Evolutionary conservation across 148 eudicot genomes (phyloP).

Genomic region (Gaultheria prostrata): DNA sequence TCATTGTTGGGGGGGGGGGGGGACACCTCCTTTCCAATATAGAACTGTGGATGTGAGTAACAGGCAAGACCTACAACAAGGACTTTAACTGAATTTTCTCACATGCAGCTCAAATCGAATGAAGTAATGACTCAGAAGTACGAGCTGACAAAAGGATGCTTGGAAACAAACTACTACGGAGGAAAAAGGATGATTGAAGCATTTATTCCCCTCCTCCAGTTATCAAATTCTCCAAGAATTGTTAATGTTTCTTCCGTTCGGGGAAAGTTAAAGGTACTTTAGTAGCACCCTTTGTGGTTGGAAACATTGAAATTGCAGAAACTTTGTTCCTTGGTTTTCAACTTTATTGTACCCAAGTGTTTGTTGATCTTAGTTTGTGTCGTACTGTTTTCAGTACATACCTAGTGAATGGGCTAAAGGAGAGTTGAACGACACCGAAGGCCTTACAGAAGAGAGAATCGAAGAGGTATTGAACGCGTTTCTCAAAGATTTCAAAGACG

Average conservation of each 20-base stretch:
- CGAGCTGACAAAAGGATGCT: constrained; percentile 15
- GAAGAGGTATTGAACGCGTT: constrained; percentile 35
- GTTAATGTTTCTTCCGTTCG: constrained; percentile 42
- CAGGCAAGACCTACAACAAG: background rate
- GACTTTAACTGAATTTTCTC: background rate
- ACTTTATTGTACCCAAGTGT: too few relatives aligned
- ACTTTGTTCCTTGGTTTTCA: background rate
- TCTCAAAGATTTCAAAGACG: constrained; percentile 28
- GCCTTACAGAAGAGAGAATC: constrained; percentile 41
- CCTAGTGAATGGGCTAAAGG: constrained; percentile 27
- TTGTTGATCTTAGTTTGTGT: background rate
- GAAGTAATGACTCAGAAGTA: constrained; percentile 18
- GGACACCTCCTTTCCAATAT: too few relatives aligned
- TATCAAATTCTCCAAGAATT: constrained; percentile 51
- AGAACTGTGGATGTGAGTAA: too few relatives aligned
- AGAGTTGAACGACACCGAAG: constrained; percentile 26
- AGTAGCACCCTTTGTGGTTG: background rate
- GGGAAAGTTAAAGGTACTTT: constrained; percentile 36
- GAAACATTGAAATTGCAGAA: background rate
- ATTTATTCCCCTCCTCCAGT: constrained; percentile 43
- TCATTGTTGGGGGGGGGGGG: background rate
- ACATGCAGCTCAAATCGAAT: constrained; percentile 10
- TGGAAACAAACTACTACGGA: too few relatives aligned
- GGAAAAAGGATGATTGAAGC: constrained; percentile 21
- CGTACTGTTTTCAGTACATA: constrained; percentile 12